Conservation (phyloP, 768 basidiomycete genomes). For the Hemileccinum impolitum region DNA sequence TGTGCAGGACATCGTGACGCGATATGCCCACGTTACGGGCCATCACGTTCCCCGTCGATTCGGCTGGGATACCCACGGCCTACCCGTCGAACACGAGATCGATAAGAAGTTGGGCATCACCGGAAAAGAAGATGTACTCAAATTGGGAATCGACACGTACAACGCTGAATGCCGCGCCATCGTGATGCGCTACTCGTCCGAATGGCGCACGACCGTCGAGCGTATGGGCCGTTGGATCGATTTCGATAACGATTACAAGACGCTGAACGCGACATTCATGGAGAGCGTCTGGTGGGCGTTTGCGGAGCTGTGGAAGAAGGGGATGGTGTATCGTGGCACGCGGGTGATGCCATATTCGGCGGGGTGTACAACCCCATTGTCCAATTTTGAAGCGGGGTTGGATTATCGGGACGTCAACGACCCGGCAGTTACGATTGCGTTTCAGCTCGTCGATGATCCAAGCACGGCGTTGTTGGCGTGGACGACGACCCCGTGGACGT, state of each 20-base stretch:
- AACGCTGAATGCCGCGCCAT: constrained; percentile 95
- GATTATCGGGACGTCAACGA: constrained; percentile 93
- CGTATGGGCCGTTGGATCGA: constrained; percentile 99
- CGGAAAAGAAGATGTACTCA: constrained; percentile 88
- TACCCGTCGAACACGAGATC: constrained; percentile 99
- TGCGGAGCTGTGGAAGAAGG: constrained; percentile 87
- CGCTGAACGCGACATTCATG: constrained; percentile 91
- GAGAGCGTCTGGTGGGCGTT: constrained; percentile 99
- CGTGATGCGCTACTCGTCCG: constrained; percentile 93
- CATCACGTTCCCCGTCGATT: constrained; percentile 91
- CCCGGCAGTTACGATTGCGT: constrained; percentile 91
- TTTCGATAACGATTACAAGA: constrained; percentile 99
- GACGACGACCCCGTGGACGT: constrained; percentile 99
- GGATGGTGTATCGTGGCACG: constrained; percentile 88
- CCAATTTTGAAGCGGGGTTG: constrained; percentile 94
- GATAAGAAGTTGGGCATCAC: constrained; percentile 95
- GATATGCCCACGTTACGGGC: constrained; percentile 91
- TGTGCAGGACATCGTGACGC: constrained; percentile 91
- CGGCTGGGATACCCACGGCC: constrained; percentile 98
- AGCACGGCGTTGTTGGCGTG: constrained; percentile 88
- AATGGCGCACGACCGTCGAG: constrained; percentile 94
- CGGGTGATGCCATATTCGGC: constrained; percentile 98
- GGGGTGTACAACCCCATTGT: constrained; percentile 91
- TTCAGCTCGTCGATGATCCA: constrained; percentile 92
- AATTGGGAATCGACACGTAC: constrained; percentile 96